phyloP scores from a whole-genome alignment of 306 rosid genomes.

The Vigna unguiculata region DNA sequence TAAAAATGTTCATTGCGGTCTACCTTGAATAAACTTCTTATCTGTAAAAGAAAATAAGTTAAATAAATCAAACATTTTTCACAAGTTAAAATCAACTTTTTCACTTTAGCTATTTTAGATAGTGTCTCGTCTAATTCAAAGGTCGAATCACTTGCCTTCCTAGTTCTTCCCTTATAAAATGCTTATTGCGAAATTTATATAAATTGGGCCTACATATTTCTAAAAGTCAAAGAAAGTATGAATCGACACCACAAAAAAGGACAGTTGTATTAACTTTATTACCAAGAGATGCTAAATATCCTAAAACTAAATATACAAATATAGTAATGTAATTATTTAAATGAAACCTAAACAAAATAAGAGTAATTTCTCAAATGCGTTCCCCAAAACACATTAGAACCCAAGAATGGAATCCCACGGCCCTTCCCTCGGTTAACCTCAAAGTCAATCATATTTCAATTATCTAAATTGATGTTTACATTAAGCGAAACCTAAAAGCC shows the following conservation, averaged over 20 bases:
- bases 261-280: background rate
- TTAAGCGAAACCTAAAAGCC: slow-evolving; percentile 5
- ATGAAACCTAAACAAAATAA: background rate
- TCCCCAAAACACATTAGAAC: background rate
- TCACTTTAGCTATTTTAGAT: background rate
- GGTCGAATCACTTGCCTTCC: background rate
- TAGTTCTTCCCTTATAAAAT: background rate
- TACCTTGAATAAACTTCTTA: background rate
- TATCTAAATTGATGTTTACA: background rate
- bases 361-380: slow-evolving; percentile 4
- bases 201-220: background rate
- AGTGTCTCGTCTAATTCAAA: background rate
- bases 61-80: background rate
- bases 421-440: background rate
- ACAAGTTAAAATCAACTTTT: background rate
- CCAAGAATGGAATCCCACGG: background rate
- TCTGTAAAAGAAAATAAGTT: background rate
- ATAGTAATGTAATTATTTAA: background rate
- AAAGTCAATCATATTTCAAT: slow-evolving; percentile 1
- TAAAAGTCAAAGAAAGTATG: slow-evolving; percentile 13
- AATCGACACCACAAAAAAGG: slow-evolving; percentile 20
- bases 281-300: background rate
- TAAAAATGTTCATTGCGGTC: background rate
- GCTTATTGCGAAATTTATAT: background rate
- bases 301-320: background rate